Evolutionary conservation across 164 flowering plant genomes (phyloP), one percentile per base, ranked within the genome.

Genomic region (Vitis riparia): DNA sequence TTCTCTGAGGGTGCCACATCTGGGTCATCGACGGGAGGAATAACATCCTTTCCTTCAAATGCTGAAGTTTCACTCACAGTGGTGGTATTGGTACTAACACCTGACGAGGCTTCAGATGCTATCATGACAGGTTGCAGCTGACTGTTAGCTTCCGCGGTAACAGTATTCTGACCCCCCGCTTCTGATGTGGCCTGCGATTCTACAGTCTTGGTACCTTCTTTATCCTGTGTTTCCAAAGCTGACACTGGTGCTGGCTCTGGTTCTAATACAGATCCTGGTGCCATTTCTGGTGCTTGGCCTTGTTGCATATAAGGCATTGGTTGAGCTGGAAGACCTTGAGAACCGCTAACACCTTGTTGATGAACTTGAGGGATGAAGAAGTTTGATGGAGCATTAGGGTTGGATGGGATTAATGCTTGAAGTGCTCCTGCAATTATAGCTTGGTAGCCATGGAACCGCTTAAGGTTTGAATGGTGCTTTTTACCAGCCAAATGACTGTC

Each of bases 401-500:
- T 71, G 47, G 79, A 59, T 14, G 81, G 83, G 67, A 71, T 73
- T 48, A 80, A 69, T 23, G 78, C 82, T 63, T 80, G 75, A 23
- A 80, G 74, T 29, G 72, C 73, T 53, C 74, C 65, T 12, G 83
- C 84, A 59, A 68, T 51, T 16, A 67, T 60, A 30, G 76, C 82
- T 27, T 76, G 78, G 59, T 82, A 76, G 64, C 74, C 84, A 48
- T 80, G 80, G 53, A 74, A 80, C 12, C 84, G 75, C 72, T 79
- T 79, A 19, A 83, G 66, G 66, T 80, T 81, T 9, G 82, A 56
- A 2, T 67, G 47, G 72, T 87, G 91, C 75, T 85, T 87, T 71
- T 81, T 87, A 50, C 91, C 91, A 37, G 76, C 72, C 73, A 87
- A 67, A 76, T 87, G 89, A 58, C 73, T 74, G 15, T 87, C 79